These are phyloP conservation scores for Russula compacta DNA, from an alignment of 768 basidiomycete genomes.

Conservation along the genomic window DNA sequence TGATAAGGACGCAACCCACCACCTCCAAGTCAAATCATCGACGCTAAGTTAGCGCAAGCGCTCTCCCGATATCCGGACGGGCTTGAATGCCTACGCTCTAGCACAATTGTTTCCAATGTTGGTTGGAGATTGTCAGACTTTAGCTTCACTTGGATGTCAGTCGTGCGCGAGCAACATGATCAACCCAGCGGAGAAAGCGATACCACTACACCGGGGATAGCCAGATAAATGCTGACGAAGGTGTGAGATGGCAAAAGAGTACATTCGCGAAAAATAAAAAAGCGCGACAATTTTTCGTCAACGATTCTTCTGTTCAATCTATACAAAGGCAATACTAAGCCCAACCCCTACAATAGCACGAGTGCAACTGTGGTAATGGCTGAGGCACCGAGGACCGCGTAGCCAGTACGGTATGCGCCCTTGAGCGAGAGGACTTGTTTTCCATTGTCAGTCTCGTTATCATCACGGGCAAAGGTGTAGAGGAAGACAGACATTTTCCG, in stretches of 20 bases:
- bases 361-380: conserved; percentile 67
- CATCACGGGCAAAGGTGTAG: neutral
- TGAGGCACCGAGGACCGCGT: conserved; percentile 74
- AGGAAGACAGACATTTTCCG: conserved; percentile 63
- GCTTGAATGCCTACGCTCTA: too few relatives aligned
- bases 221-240: neutral
- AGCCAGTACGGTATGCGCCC: conserved; percentile 72
- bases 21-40: too few relatives aligned
- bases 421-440: conserved; percentile 67
- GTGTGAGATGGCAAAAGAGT: neutral
- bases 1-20: too few relatives aligned
- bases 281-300: neutral
- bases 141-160: neutral
- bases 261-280: neutral
- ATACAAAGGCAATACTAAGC: neutral
- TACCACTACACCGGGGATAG: neutral
- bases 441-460: neutral
- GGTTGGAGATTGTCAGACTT: neutral
- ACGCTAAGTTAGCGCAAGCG: too few relatives aligned
- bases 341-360: conserved; percentile 35
- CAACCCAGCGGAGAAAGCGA: neutral
- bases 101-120: neutral
- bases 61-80: too few relatives aligned
- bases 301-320: neutral
- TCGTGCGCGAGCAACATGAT: neutral